These are phyloP conservation scores for Corrigiola litoralis DNA, from an alignment of 179 eudicot species.

Conservation along the genomic window DNA sequence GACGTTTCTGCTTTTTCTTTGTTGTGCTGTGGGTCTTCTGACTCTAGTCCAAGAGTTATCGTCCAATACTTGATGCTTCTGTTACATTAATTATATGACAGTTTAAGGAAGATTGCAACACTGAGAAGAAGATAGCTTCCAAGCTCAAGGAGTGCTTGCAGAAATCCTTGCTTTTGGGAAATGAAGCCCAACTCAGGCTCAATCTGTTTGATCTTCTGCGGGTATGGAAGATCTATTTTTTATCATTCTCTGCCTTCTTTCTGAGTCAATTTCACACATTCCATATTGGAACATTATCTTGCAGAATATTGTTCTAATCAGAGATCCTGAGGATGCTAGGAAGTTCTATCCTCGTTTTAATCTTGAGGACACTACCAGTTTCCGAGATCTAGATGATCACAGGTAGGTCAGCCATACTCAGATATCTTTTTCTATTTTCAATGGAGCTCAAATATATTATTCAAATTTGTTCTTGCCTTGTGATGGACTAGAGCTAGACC, in stretches of 20 bases:
- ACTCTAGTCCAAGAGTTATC: background rate
- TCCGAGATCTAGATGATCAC: conserved; percentile 77
- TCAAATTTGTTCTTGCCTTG: background rate
- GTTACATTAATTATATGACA: conserved; percentile 19
- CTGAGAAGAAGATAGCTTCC: conserved; percentile 83
- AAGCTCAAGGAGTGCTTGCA: conserved; percentile 66
- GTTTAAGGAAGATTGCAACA: conserved; percentile 94
- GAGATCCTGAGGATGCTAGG: conserved; percentile 84
- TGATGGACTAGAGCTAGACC: background rate
- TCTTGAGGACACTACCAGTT: conserved; percentile 90
- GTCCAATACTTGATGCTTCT: background rate
- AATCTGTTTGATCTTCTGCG: conserved; percentile 71
- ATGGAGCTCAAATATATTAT: background rate
- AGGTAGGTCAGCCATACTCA: conserved; percentile 40
- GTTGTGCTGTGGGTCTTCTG: background rate
- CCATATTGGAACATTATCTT: conserved; percentile 7
- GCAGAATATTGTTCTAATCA: conserved; percentile 80
- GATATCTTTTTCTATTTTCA: background rate
- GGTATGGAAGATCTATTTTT: conserved; percentile 28
- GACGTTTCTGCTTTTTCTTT: background rate
- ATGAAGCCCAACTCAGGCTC: conserved; percentile 61
- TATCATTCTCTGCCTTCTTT: background rate
- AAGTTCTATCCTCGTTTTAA: conserved; percentile 94
- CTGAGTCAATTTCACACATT: background rate
- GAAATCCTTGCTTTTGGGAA: conserved; percentile 51